Evolutionary conservation across 345 rosid species (phyloP).

Genomic region (Rhodamnia argentea): DNA sequence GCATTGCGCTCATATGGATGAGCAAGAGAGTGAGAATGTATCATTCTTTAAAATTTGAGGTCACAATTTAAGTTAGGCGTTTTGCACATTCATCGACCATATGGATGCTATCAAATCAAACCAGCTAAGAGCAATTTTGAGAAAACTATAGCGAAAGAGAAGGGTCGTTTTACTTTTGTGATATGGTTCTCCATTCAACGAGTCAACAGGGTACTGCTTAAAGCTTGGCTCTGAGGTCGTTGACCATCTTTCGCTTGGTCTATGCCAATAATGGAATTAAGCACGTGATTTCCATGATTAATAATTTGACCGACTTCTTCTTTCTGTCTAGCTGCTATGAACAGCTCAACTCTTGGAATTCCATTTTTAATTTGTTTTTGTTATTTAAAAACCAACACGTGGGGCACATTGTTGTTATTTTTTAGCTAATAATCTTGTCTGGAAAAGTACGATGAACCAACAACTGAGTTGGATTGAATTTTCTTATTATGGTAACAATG

Average conservation of each 20-base stretch:
- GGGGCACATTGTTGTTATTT: not conserved
- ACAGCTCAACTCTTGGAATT: not conserved
- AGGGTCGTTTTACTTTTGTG: too few relatives aligned
- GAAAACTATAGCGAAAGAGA: too few relatives aligned
- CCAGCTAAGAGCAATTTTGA: too few relatives aligned
- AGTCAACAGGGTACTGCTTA: too few relatives aligned
- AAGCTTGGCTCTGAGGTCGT: too few relatives aligned
- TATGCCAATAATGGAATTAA: not conserved
- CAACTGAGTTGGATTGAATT: not conserved
- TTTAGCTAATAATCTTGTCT: not conserved
- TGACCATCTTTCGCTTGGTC: too few relatives aligned
- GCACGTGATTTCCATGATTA: not conserved
- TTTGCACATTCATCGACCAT: not conserved
- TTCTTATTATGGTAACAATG: not conserved
- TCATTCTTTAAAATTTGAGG: not conserved
- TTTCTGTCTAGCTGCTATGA: not conserved
- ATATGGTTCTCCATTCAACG: too few relatives aligned
- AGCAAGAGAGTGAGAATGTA: not conserved
- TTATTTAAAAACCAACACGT: not conserved
- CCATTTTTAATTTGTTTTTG: not conserved
- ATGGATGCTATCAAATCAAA: too few relatives aligned
- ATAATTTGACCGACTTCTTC: not conserved
- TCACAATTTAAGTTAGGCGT: not conserved
- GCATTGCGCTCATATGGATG: too few relatives aligned
- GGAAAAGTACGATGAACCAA: not conserved